Evolutionary conservation across 805 yeast genomes (phyloP).

Genomic region (Pichia phayaonensis): DNA sequence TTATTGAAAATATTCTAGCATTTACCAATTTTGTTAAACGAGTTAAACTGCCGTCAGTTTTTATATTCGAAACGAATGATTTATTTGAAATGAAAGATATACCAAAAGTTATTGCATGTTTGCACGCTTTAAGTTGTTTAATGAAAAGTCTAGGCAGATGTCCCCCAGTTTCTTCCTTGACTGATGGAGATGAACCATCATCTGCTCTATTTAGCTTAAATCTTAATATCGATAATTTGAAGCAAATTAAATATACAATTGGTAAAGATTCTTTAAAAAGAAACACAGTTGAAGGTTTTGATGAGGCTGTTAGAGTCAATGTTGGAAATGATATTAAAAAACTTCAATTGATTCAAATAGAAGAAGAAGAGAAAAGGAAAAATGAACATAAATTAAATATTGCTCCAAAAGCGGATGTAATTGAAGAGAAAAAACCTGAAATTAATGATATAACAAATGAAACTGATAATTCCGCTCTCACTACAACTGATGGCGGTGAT

Average conservation of each 20-base stretch:
- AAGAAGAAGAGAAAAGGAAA: background rate
- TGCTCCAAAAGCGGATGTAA: background rate
- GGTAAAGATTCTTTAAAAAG: slow-evolving; percentile 36
- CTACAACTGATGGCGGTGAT: background rate
- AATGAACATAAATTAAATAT: background rate
- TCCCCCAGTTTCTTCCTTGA: slow-evolving; percentile 54
- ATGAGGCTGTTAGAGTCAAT: slow-evolving; percentile 29
- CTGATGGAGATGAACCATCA: slow-evolving; percentile 31
- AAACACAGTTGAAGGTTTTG: slow-evolving; percentile 27
- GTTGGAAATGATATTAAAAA: slow-evolving; percentile 22
- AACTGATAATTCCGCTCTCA: background rate
- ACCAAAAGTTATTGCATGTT: slow-evolving; percentile 88
- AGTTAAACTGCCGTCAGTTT: slow-evolving; percentile 76
- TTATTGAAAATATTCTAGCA: slow-evolving; percentile 84
- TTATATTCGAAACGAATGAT: slow-evolving; percentile 87
- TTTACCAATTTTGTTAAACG: slow-evolving; percentile 66
- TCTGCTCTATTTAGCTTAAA: background rate
- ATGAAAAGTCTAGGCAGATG: slow-evolving; percentile 51
- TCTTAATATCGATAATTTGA: slow-evolving; percentile 60
- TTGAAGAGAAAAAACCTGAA: background rate
- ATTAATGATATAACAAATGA: background rate
- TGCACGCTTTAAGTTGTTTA: slow-evolving; percentile 80
- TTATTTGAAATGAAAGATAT: slow-evolving; percentile 85
- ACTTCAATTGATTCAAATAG: slow-evolving; percentile 13
- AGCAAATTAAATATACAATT: slow-evolving; percentile 59